These are phyloP conservation scores for Gossypium ekmanianum DNA, from an alignment of 345 rosid species.

Conservation along the genomic window DNA sequence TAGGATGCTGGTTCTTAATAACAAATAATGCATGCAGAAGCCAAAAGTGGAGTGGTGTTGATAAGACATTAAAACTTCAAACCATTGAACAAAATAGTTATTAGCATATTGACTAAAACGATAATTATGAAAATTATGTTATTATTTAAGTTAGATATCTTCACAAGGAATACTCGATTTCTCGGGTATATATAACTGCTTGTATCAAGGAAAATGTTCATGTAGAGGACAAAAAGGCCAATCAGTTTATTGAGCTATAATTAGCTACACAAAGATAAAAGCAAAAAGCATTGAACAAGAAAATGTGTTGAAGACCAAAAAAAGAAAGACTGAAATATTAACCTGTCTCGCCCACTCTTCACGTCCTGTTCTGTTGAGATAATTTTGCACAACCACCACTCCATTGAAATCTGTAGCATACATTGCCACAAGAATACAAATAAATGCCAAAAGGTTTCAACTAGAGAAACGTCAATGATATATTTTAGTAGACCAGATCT, in stretches of 20 bases:
- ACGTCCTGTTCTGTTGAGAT: constrained; percentile 75
- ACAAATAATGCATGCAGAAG: neutral
- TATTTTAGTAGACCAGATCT: constrained; percentile 8
- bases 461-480: neutral
- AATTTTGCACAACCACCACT: constrained; percentile 76
- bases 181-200: neutral
- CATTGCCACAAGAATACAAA: neutral
- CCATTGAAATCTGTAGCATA: constrained; percentile 86
- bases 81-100: neutral
- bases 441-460: neutral
- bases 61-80: neutral
- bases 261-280: neutral
- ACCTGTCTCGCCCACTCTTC: constrained; percentile 92
- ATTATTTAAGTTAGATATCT: neutral
- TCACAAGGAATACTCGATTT: neutral
- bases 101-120: neutral
- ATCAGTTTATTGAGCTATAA: neutral
- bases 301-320: constrained; percentile 2
- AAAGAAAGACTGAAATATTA: neutral
- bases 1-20: neutral
- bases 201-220: neutral
- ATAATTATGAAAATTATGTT: neutral
- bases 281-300: neutral
- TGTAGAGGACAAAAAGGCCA: neutral
- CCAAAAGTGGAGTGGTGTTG: neutral